These are phyloP conservation scores for Lasiosphaeria hispida DNA, from an alignment of 495 filamentous ascomycete genomes.

Conservation along the genomic window DNA sequence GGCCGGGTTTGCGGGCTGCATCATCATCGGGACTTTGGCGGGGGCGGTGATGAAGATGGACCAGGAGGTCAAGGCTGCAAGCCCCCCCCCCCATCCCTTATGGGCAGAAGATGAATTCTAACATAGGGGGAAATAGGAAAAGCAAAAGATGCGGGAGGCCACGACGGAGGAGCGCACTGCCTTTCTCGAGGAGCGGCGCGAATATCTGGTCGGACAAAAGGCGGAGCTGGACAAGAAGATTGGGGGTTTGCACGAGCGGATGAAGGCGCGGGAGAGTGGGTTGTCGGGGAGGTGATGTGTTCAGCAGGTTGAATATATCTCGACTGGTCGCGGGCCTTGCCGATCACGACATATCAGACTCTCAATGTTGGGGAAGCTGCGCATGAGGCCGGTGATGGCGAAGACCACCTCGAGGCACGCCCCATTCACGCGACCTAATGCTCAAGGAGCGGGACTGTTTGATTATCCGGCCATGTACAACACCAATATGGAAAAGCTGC, in stretches of 20 bases:
- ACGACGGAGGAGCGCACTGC: constrained; percentile 35
- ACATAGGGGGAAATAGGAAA: constrained; percentile 28
- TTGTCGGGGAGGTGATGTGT: constrained; percentile 2
- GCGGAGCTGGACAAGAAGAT: constrained; percentile 39
- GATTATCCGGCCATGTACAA: too few relatives aligned
- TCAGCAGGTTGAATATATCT: not conserved
- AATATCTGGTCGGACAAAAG: constrained; percentile 30
- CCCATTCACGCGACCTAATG: too few relatives aligned
- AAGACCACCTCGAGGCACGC: too few relatives aligned
- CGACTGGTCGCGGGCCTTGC: not conserved
- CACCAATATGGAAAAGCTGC: too few relatives aligned
- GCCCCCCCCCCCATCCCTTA: not conserved
- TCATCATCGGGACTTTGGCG: constrained; percentile 50
- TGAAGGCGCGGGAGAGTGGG: constrained; percentile 16
- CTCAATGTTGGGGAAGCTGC: too few relatives aligned
- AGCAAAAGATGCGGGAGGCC: constrained; percentile 29
- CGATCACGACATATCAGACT: too few relatives aligned
- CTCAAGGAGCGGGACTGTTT: too few relatives aligned
- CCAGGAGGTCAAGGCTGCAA: constrained; percentile 39
- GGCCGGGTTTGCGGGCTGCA: constrained; percentile 48
- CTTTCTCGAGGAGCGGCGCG: constrained; percentile 35
- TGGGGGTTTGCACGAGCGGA: constrained; percentile 31
- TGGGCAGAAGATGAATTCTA: not conserved
- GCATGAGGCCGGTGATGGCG: too few relatives aligned
- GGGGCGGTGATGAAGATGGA: constrained; percentile 58